Evolutionary conservation across 2,329 filamentous ascomycete species (phyloP).

Genomic region (Periconia sp.): DNA sequence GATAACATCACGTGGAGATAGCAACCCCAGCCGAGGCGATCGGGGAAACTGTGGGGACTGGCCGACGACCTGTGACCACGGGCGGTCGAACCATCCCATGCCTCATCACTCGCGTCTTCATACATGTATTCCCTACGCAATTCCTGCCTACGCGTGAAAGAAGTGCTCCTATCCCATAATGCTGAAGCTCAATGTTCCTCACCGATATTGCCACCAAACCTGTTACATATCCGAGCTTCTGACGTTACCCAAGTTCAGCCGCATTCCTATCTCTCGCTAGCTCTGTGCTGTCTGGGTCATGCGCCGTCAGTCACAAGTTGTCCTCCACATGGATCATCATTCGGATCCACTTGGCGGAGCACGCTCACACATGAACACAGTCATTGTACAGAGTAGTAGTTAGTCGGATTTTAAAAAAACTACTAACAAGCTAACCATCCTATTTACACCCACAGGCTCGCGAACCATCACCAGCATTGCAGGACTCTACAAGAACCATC

Average conservation of each 20-base stretch:
- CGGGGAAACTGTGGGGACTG: neutral
- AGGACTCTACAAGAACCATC: conserved; percentile 43
- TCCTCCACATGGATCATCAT: neutral
- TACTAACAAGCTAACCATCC: neutral
- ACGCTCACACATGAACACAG: neutral
- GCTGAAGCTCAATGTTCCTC: no score
- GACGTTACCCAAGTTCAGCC: neutral
- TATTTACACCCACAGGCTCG: neutral
- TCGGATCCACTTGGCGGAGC: neutral
- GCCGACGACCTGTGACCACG: no score
- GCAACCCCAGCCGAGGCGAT: neutral
- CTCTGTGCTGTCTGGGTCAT: neutral
- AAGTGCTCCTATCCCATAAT: no score
- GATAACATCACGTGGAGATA: conserved; percentile 12
- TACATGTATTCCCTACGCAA: no score
- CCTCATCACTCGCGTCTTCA: neutral
- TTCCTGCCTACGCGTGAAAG: no score
- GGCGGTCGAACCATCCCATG: neutral
- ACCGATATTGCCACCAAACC: neutral
- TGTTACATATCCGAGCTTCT: neutral
- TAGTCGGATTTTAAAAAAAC: neutral
- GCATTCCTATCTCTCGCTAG: neutral
- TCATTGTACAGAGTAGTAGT: no score
- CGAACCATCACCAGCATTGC: neutral
- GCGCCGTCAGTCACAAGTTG: neutral